Evolutionary conservation across 371 early-diverging fungal genomes (phyloP).

Genomic region (Chytridium lagenaria): DNA sequence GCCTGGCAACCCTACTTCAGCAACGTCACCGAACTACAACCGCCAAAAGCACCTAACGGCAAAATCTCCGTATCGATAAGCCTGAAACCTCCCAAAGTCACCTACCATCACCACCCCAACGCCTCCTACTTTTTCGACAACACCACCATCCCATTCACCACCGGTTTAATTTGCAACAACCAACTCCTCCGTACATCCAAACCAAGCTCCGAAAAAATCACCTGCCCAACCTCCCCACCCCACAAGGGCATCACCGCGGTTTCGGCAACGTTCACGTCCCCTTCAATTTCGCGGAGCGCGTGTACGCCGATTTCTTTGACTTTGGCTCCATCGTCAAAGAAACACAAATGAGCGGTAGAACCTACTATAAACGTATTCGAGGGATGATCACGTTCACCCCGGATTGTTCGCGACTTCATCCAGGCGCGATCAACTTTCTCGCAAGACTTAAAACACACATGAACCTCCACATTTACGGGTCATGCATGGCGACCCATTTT

Average conservation of each 20-base stretch:
- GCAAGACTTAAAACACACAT: background rate
- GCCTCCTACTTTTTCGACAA: slow-evolving; percentile 2
- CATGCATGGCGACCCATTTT: background rate
- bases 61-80: background rate
- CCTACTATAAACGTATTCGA: background rate
- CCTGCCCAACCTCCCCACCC: too few species aligned
- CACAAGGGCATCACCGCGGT: too few species aligned
- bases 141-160: background rate
- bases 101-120: slow-evolving; percentile 8
- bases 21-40: background rate
- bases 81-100: slow-evolving; percentile 6
- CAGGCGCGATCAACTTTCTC: slow-evolving; percentile 22
- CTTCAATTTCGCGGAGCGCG: background rate
- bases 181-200: background rate
- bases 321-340: background rate
- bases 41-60: background rate
- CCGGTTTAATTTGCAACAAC: background rate
- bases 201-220: background rate
- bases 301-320: slow-evolving; percentile 5
- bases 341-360: background rate
- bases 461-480: slow-evolving; percentile 18
- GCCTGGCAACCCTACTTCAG: background rate
- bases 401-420: background rate
- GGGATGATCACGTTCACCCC: slow-evolving; percentile 17
- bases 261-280: too few species aligned